phyloP scores from a whole-genome alignment of 345 rosid species.

The Raphanus sativus region DNA sequence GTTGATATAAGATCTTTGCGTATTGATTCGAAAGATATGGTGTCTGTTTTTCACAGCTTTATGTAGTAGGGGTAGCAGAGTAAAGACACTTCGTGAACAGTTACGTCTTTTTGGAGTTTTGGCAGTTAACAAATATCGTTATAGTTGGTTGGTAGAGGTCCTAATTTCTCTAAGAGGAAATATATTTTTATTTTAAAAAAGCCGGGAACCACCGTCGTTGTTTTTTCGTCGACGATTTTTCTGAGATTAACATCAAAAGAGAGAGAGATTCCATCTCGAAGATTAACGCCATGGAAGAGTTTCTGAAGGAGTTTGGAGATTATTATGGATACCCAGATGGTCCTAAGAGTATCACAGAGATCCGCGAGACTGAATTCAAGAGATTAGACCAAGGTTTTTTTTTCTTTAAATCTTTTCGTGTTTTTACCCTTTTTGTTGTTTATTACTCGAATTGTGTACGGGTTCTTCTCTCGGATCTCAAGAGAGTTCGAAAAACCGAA shows the following conservation, averaged over 20 bases:
- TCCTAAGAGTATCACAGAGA: conserved; percentile 63
- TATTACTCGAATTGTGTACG: background rate
- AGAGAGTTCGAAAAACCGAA: background rate
- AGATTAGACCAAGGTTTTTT: conserved; percentile 60
- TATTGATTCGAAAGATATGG: no score
- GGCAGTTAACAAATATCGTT: no score
- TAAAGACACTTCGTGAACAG: no score
- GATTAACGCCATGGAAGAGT: conserved; percentile 42
- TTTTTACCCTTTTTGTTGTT: background rate
- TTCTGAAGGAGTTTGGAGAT: conserved; percentile 64
- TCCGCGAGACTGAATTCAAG: conserved; percentile 81
- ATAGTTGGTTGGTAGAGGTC: no score
- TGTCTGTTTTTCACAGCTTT: no score
- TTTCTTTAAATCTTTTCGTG: background rate
- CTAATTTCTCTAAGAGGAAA: background rate
- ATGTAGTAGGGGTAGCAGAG: no score
- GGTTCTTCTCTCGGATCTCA: conserved; percentile 1
- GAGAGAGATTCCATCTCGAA: background rate
- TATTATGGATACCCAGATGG: conserved; percentile 83
- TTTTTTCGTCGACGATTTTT: conserved; percentile 14
- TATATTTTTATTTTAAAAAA: conserved; percentile 11
- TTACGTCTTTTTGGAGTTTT: no score
- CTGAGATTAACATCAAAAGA: conserved; percentile 3
- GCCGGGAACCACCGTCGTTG: conserved; percentile 29
- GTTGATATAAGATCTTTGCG: no score